Evolutionary conservation across 2,329 filamentous ascomycete species (phyloP), one percentile per base, ranked within the genome.

Genomic region (Microdochium bolleyi): DNA sequence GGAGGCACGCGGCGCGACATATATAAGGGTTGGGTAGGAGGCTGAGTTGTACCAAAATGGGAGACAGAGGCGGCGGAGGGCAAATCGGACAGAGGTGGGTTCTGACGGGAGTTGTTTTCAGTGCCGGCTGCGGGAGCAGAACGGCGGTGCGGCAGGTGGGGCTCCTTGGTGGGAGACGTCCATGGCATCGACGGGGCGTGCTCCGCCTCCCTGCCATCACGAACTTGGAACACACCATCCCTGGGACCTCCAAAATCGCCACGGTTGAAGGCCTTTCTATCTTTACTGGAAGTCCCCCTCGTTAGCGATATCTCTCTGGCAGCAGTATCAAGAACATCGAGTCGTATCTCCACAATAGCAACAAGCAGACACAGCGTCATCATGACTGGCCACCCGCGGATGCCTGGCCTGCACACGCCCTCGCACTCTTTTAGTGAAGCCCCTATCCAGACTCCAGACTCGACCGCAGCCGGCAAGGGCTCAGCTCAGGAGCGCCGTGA

Each of bases 341-440:
- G 27, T 11, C 11, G 11, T 30, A 5, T 30, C 11, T 11, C 27
- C 27, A 11, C 5, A 30, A 5, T 92, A 89, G 90, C 91, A 97
- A 63, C 96, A 88, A 61, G 95, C 85, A 57, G 74, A 90, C 92
- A 92, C 96, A 22, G 89, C 92, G 67, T 91, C 83, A 37, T 88
- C 85, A 54, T 86, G 68, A 21, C 68, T 69, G 50, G 56, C 54
- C 19, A 51, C 56, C 49, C 38, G 3, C 59, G 61, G 22, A 44
- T 59, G 10, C 58, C 8, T 56, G 57, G 49, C 44, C 57, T 63
- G 30, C 62, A 64, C 54, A 67, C 65, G 1, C 64, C 65, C 1
- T 62, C 56, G 2, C 63, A 63, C 41, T 67, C 64, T 3, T 65
- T 67, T 57, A 62, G 58, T 34, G 62, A 61, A 2, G 49, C 57